Percentiles rank a stretch among this genome's conserved stretches.
phyloP scores from a whole-genome alignment of 768 basidiomycete species.

The Psilocybe azurescens region DNA sequence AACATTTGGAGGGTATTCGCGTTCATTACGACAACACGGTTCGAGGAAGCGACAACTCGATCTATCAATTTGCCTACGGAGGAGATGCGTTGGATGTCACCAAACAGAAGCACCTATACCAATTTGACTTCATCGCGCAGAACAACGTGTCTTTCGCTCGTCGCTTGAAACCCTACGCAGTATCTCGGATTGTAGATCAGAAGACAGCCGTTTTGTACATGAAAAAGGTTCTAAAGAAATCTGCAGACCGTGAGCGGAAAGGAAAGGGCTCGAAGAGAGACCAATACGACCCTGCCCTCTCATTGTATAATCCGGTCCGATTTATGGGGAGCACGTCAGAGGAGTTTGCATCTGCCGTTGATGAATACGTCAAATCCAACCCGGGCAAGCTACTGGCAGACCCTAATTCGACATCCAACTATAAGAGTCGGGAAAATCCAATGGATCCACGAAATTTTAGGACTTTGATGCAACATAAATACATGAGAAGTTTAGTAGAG shows the following conservation, averaged over 20 bases:
- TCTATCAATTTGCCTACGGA: conserved; percentile 97
- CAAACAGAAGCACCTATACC: conserved; percentile 92
- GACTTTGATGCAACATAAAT: conserved; percentile 87
- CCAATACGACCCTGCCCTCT: conserved; percentile 72
- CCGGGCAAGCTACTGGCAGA: conserved; percentile 52
- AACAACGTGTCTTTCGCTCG: conserved; percentile 84
- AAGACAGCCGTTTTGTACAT: conserved; percentile 76
- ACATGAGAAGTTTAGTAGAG: conserved; percentile 91
- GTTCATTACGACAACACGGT: conserved; percentile 99
- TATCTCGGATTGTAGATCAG: conserved; percentile 65
- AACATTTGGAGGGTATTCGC: conserved; percentile 95
- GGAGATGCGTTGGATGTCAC: conserved; percentile 97
- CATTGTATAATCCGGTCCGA: conserved; percentile 76
- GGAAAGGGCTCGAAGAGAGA: conserved; percentile 56
- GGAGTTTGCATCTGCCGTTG: conserved; percentile 81
- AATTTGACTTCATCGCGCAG: conserved; percentile 92
- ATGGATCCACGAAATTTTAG: conserved; percentile 69
- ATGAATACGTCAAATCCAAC: conserved; percentile 79
- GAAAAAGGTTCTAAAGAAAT: conserved; percentile 88
- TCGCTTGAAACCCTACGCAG: conserved; percentile 64
- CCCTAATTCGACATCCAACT: conserved; percentile 29
- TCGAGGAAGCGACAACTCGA: conserved; percentile 89
- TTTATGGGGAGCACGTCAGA: conserved; percentile 93
- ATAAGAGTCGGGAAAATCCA: conserved; percentile 50
- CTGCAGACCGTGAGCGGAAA: conserved; percentile 48